Evolutionary conservation across 306 rosid species (phyloP), one percentile per base, ranked within the genome.

Genomic region (Quillaja saponaria): DNA sequence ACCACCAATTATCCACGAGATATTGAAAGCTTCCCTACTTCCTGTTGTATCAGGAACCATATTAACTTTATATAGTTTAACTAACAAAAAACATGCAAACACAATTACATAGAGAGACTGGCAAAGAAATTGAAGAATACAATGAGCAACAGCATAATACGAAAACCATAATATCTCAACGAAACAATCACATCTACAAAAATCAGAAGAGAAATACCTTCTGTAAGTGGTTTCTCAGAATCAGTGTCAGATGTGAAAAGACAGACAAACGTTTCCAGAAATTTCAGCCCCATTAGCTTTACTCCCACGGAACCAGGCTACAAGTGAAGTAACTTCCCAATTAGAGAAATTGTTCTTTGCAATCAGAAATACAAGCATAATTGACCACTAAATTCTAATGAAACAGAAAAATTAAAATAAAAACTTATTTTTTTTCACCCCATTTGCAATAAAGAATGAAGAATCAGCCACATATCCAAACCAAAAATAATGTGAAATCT

Each of bases 251-350:
- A 69, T 34, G 99, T 80, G 72, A 89, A 89, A 55, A 84, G 80
- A 66, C 87, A 74, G 58, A 89, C 86, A 78, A 81, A 75, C n/a
- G 84, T 78, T 80, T 92, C 99, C 87, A 89, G 64, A 76, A 85
- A 89, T 76, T 92, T 92, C 82, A 92, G 80, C 8, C 95, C 99
- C 66, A 84, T 76, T 84, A 92, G 59, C 81, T 78, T 89, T 56
- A 66, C 63, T 82, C 81, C 94, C 19, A 74, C 81, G 57, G 83
- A 76, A 51, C 89, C 96, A 63, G 95, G 91, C 99, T 92, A 70
- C 88, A 82, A 74, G 76, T 47, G 69, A 82, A 73, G 37, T 49
- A 76, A 70, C 50, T 74, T 68, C 28, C 67, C 49, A 71, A 55
- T 76, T 64, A 77, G 77, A 50, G 57, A 62, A 49, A 61, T 48